These are phyloP conservation scores for Xylariaceae sp. DNA, from an alignment of 2,329 filamentous ascomycete species.

Conservation along the genomic window DNA sequence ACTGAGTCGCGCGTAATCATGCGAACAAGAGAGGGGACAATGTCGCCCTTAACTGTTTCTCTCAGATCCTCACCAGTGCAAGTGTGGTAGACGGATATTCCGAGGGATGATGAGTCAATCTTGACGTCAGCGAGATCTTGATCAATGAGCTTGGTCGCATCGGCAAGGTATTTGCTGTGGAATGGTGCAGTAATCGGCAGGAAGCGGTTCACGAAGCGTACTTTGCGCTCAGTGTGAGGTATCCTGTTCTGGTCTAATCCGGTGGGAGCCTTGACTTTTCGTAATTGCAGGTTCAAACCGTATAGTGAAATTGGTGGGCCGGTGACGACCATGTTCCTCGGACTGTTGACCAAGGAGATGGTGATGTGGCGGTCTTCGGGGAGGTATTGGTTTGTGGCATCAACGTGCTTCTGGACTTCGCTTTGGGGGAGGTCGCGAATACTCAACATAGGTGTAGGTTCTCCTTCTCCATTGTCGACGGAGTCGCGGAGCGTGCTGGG, in stretches of 20 bases:
- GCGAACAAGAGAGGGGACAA: constrained; percentile 79
- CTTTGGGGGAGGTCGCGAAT: constrained; percentile 85
- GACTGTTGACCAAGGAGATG: constrained; percentile 94
- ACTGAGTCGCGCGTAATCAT: constrained; percentile 94
- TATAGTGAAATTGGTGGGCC: constrained; percentile 94
- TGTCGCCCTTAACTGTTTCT: constrained; percentile 62
- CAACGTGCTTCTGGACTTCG: constrained; percentile 92
- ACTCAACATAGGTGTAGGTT: constrained; percentile 94
- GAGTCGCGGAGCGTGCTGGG: constrained; percentile 90
- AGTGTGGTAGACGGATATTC: constrained; percentile 84
- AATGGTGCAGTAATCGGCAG: constrained; percentile 96
- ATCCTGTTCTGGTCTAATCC: constrained; percentile 92
- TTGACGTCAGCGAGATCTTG: constrained; percentile 79
- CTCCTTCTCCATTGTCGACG: constrained; percentile 88
- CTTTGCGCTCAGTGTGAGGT: constrained; percentile 90
- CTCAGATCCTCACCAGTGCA: constrained; percentile 83
- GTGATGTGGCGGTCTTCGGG: constrained; percentile 88
- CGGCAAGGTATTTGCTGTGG: constrained; percentile 87
- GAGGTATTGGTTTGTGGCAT: constrained; percentile 94
- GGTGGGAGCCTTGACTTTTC: constrained; percentile 97
- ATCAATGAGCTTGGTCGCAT: constrained; percentile 76
- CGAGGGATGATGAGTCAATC: constrained; percentile 68
- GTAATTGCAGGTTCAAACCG: constrained; percentile 87
- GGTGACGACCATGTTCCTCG: constrained; percentile 93
- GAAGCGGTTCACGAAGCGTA: constrained; percentile 95